These are phyloP conservation scores for Talaromyces sp. DNA, from an alignment of 2,329 filamentous ascomycete genomes.

Conservation along the genomic window DNA sequence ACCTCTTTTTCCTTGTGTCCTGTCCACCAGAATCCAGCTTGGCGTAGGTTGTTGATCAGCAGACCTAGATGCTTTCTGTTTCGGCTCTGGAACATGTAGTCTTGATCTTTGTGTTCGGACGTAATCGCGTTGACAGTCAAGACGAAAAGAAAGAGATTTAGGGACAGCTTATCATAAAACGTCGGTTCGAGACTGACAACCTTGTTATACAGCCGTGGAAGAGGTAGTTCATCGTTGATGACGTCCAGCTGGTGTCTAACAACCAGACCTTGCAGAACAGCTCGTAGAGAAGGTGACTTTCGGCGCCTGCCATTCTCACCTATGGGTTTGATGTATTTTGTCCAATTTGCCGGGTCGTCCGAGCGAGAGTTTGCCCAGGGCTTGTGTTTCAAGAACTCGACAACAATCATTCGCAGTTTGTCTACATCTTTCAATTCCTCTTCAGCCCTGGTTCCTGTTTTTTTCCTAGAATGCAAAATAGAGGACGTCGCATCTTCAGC, in stretches of 20 bases:
- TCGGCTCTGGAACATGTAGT: conserved; percentile 82
- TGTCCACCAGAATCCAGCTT: conserved; percentile 81
- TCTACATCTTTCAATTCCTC: conserved; percentile 61
- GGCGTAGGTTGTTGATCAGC: conserved; percentile 72
- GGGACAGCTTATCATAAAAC: conserved; percentile 74
- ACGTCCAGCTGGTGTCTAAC: conserved; percentile 73
- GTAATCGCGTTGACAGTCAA: conserved; percentile 83
- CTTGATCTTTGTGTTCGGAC: conserved; percentile 73
- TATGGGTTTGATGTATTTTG: conserved; percentile 62
- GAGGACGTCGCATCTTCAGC: conserved; percentile 24
- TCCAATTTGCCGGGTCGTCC: conserved; percentile 64
- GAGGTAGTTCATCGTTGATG: conserved; percentile 55
- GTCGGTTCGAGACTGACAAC: conserved; percentile 72
- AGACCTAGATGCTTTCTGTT: conserved; percentile 63
- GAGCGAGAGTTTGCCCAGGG: conserved; percentile 68
- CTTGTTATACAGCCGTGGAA: conserved; percentile 69
- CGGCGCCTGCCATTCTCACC: conserved; percentile 49
- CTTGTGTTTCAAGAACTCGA: conserved; percentile 67
- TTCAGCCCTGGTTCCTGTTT: conserved; percentile 37
- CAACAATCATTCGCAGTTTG: conserved; percentile 60
- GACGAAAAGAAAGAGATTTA: conserved; percentile 80
- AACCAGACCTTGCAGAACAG: conserved; percentile 71
- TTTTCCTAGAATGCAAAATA: conserved; percentile 28
- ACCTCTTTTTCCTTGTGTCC: conserved; percentile 66
- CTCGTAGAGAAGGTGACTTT: conserved; percentile 49